Conservation (phyloP, 345 rosid genomes). For the Ailanthus altissimus region DNA sequence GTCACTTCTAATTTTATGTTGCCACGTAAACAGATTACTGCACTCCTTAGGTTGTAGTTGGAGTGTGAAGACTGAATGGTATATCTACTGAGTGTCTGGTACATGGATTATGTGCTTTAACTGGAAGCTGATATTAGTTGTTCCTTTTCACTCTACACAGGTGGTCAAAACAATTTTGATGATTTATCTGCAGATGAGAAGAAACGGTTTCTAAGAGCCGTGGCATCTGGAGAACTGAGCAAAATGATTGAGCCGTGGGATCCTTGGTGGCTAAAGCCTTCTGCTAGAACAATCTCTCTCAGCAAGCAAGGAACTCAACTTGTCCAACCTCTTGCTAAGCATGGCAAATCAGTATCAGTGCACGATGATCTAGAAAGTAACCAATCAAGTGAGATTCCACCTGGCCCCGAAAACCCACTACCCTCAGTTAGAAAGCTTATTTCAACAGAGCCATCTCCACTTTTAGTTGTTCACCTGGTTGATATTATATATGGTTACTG, state of each 20-base stretch:
- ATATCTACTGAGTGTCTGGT: slow-evolving; percentile 6
- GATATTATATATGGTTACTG: slow-evolving; percentile 77
- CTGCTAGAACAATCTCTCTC: slow-evolving; percentile 59
- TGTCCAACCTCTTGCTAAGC: slow-evolving; percentile 46
- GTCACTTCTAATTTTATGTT: not conserved
- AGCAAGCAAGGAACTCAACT: slow-evolving; percentile 64
- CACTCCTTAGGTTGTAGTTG: slow-evolving; percentile 20
- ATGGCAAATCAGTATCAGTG: slow-evolving; percentile 25
- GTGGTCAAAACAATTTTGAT: slow-evolving; percentile 54
- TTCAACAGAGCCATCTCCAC: slow-evolving; percentile 67
- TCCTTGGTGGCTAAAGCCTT: slow-evolving; percentile 92
- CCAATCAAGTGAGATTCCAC: slow-evolving; percentile 52
- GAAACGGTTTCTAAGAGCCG: slow-evolving; percentile 76
- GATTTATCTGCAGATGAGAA: slow-evolving; percentile 75
- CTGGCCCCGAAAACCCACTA: slow-evolving; percentile 69
- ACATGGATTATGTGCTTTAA: not conserved
- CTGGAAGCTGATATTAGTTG: slow-evolving; percentile 12
- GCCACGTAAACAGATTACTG: slow-evolving; percentile 2
- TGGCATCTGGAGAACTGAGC: slow-evolving; percentile 89
- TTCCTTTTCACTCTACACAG: slow-evolving; percentile 30
- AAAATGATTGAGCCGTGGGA: slow-evolving; percentile 91
- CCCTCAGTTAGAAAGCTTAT: slow-evolving; percentile 56
- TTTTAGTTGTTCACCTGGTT: slow-evolving; percentile 67
- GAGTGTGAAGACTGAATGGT: slow-evolving; percentile 3
- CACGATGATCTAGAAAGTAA: slow-evolving; percentile 26